Conservation (phyloP, 1,284 basidiomycete species). For the Trametes hirsuta region DNA sequence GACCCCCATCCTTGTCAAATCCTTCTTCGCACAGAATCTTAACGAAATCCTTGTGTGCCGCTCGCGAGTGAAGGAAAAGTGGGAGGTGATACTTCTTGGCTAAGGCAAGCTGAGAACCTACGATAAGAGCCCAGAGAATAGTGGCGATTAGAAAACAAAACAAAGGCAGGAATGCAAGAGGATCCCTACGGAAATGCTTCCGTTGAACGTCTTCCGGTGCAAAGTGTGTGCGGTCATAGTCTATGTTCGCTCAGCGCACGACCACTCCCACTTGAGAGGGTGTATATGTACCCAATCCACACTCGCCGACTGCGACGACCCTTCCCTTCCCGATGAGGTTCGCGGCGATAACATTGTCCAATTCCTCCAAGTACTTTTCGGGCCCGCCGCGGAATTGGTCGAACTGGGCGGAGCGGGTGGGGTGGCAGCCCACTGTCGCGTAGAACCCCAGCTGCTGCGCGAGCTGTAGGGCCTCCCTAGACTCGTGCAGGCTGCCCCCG, state of each 20-base stretch:
- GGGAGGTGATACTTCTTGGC: constrained; percentile 78
- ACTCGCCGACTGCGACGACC: constrained; percentile 84
- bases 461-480: constrained; percentile 61
- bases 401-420: constrained; percentile 82
- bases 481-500: constrained; percentile 76
- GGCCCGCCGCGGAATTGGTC: constrained; percentile 63
- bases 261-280: neutral
- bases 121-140: neutral
- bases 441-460: constrained; percentile 67
- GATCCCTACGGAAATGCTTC: constrained; percentile 62
- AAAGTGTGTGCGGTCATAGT: constrained; percentile 85
- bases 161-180: neutral
- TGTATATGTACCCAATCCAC: constrained; percentile 72
- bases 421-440: constrained; percentile 86
- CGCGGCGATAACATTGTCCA: constrained; percentile 60
- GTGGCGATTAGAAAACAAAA: neutral
- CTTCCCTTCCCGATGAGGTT: constrained; percentile 60
- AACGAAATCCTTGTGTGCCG: constrained; percentile 77
- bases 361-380: constrained; percentile 63
- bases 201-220: constrained; percentile 67
- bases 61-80: constrained; percentile 85
- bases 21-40: constrained; percentile 69
- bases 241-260: constrained; percentile 40
- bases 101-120: constrained; percentile 60
- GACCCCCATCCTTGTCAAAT: constrained; percentile 62